These are phyloP conservation scores for Leucaena leucocephala DNA, from an alignment of 306 rosid species.

Conservation along the genomic window DNA sequence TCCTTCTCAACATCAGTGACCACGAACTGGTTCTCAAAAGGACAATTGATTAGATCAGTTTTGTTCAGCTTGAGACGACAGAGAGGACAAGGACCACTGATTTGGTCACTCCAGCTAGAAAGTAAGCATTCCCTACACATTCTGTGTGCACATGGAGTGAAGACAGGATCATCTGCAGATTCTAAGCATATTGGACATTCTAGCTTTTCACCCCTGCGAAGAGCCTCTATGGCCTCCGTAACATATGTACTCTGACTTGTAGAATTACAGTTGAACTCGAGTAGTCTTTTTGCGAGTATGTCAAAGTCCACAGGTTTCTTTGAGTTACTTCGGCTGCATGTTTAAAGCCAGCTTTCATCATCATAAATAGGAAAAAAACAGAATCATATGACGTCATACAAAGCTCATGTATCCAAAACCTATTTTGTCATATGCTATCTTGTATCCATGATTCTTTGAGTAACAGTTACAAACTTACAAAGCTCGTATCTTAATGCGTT, in stretches of 20 bases:
- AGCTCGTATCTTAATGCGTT: not conserved
- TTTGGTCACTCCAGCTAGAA: slow-evolving; percentile 65
- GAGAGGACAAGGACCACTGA: slow-evolving; percentile 67
- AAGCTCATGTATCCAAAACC: not conserved
- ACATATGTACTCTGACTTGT: slow-evolving; percentile 51
- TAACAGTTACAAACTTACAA: not conserved
- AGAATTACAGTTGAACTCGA: slow-evolving; percentile 32
- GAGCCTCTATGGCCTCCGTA: slow-evolving; percentile 64
- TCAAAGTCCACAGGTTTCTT: slow-evolving; percentile 27
- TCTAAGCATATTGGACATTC: slow-evolving; percentile 91
- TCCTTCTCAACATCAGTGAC: slow-evolving; percentile 64
- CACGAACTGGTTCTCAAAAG: slow-evolving; percentile 62
- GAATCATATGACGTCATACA: not conserved
- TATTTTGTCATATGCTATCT: not conserved
- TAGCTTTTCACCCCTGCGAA: slow-evolving; percentile 57
- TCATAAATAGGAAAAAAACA: not conserved
- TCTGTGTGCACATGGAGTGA: slow-evolving; percentile 88
- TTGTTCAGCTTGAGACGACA: slow-evolving; percentile 59
- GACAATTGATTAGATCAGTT: slow-evolving; percentile 65
- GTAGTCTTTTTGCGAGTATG: slow-evolving; percentile 42
- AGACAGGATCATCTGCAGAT: slow-evolving; percentile 86
- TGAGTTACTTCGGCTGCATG: not conserved
- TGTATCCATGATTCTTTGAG: not conserved
- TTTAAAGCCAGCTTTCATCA: not conserved
- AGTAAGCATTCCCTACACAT: slow-evolving; percentile 86